These are phyloP conservation scores for Eutrema japonicum DNA, from an alignment of 345 rosid genomes.

Conservation along the genomic window DNA sequence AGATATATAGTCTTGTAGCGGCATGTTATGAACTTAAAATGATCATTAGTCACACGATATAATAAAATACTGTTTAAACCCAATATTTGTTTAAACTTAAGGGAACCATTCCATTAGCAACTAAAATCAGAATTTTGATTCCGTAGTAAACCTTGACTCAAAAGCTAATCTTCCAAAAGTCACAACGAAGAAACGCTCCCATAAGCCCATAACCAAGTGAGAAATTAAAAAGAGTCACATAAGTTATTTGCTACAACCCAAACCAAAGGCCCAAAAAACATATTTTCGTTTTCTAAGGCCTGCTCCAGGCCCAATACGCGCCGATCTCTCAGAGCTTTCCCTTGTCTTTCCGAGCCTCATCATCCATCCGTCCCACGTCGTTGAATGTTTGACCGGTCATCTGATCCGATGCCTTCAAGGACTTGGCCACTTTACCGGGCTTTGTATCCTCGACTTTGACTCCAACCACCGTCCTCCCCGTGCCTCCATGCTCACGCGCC, in stretches of 20 bases:
- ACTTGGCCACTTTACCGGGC: constrained; percentile 34
- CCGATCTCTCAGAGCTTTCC: background rate
- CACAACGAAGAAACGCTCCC: background rate
- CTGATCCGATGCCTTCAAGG: constrained; percentile 57
- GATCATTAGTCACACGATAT: background rate
- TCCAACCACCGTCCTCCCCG: constrained; percentile 40
- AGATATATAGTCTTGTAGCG: background rate
- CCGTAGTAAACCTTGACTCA: background rate
- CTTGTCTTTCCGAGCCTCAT: constrained; percentile 9
- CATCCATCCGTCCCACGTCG: constrained; percentile 57
- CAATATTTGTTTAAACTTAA: background rate
- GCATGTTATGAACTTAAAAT: background rate
- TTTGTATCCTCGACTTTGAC: constrained; percentile 29
- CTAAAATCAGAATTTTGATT: background rate
- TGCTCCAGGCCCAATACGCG: background rate
- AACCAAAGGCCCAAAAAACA: background rate
- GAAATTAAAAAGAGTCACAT: background rate
- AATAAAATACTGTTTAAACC: too few species aligned
- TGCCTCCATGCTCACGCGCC: constrained; percentile 44
- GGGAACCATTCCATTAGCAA: too few species aligned
- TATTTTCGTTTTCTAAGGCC: background rate
- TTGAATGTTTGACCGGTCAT: constrained; percentile 69
- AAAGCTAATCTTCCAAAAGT: background rate
- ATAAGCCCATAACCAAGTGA: background rate
- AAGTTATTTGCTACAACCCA: background rate